Percentiles rank a stretch among this genome's conserved stretches.
phyloP scores from a whole-genome alignment of 345 rosid species.

The Eucalyptus marginata region DNA sequence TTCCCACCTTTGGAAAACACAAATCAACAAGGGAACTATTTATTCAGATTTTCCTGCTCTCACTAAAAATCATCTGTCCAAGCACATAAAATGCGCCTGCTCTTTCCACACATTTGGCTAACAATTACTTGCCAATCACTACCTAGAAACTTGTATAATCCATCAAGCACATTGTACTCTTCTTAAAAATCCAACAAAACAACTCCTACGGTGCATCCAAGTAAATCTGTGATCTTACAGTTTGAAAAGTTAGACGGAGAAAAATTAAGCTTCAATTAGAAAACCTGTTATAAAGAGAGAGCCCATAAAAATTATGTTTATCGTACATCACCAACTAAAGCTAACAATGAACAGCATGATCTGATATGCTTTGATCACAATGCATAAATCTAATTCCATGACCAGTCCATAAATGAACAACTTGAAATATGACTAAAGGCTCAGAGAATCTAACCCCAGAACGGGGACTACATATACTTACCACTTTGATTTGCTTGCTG shows the following conservation, averaged over 20 bases:
- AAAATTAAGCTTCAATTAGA: background rate
- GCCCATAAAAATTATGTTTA: background rate
- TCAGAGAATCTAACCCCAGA: background rate
- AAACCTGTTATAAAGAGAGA: background rate
- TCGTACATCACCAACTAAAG: background rate
- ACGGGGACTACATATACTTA: background rate
- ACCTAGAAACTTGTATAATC: background rate
- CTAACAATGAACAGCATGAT: background rate
- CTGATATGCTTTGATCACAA: background rate
- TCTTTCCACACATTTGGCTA: background rate
- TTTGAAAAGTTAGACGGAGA: background rate
- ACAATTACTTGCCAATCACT: background rate
- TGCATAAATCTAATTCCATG: background rate
- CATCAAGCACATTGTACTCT: background rate
- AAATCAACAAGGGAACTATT: background rate
- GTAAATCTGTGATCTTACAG: background rate
- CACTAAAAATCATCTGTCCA: background rate
- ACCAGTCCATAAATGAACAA: background rate
- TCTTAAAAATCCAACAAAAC: background rate
- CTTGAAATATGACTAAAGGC: background rate
- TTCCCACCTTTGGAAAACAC: background rate
- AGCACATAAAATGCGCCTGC: background rate
- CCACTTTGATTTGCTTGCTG: conserved; percentile 86
- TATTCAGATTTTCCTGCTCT: background rate
- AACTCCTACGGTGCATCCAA: background rate